Evolutionary conservation across 2,329 filamentous ascomycete genomes (phyloP), one percentile per base, ranked within the genome.

Genomic region (Monilinia aucupariae): DNA sequence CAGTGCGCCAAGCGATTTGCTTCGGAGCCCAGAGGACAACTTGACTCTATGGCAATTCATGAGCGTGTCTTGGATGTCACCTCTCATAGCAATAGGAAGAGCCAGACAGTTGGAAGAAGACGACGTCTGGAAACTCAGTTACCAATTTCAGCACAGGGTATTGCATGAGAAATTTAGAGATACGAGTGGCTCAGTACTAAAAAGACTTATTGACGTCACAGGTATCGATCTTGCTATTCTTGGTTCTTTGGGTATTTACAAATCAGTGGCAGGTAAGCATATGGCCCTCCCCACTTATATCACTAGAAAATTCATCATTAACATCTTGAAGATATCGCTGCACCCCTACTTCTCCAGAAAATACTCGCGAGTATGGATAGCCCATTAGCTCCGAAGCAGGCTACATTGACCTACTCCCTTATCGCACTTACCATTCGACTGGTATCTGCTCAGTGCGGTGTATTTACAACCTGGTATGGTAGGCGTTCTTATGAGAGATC

Each of bases 401-500:
- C 84, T 1, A 84, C 88, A 0, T 73, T 90, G 45, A 82, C 83
- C 0, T 93, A 89, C 71, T 87, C 88, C 1, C 71, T 83, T 0
- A 71, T 90, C 2, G 84, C 84, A 4, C 76, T 92, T 2, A 70
- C 82, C 2, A 75, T 85, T 4, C 82, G 88, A 41, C 75, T 91
- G 1, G 70, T 87, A 8, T 80, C 82, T 10, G 80, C 83, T 1
- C 90, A 93, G 69, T 83, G 83, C 0, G 81, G 81, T 6, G 85
- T 92, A 0, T 84, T 92, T 69, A 84, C 79, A 30, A 77, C 91
- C 0, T 96, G 92, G 92, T 96, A 89, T 71, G 85, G 86, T n/a
- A 84, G 92, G 67, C 85, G 92, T 64, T 85, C 85, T 34, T 96
- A 96, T 69, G 92, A 96, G 74, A 80, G 92, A 64, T 91, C 88